Base-by-base conservation (phyloP, 352 stramenopile species). In the Globisporangium nunn region DNA sequence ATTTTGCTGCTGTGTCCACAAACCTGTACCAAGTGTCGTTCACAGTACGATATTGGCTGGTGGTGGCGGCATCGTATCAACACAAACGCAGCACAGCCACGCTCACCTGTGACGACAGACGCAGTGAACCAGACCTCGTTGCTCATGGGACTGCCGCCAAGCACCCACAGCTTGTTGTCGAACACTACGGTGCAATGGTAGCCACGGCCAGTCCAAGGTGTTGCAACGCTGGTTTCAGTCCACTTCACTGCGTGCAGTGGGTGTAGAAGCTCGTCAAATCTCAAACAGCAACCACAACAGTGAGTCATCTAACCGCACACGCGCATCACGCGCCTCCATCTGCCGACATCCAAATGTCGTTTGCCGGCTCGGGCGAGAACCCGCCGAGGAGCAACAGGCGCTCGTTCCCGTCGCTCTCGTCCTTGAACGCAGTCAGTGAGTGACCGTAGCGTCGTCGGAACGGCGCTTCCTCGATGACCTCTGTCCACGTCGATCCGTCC, bases 401-500 rank as follows among this genome's bases (percentile, higher is more conserved):
- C 58, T 90, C 75, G 23, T 71, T 30, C 0, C 66, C 56, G 49
- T 88, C 81, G 15, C 51, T 76, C 3, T 57, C 55, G 53, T 89
- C 78, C 0, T 51, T 72, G 52, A 93, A 93, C 6, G 75, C 35
- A 6, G 70, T 81, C 37, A 93, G 72, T 8, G 76, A 72, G 59
- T 92, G 81, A n/a, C 78, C 84, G 58, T 74, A 93, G 28, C 84
- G 75, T 29, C 80, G 66, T 0, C 77, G 78, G 59, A 91, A 93
- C 6, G 78, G 78, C 53, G 79, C 74, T 63, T 91, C 81, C 40
- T 92, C 81, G 8, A 92, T 53, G n/a, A 73, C 63, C 18, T 89
- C 74, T 15, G 53, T 71, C 84, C 84, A 92, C 28, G 64, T 67
- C 23, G 66, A 50, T 1, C 80, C 81, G 59, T 92, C 73, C n/a